These are phyloP conservation scores for Aspergillus fumigatus DNA, from an alignment of 2,329 filamentous ascomycete genomes.

Conservation along the genomic window DNA sequence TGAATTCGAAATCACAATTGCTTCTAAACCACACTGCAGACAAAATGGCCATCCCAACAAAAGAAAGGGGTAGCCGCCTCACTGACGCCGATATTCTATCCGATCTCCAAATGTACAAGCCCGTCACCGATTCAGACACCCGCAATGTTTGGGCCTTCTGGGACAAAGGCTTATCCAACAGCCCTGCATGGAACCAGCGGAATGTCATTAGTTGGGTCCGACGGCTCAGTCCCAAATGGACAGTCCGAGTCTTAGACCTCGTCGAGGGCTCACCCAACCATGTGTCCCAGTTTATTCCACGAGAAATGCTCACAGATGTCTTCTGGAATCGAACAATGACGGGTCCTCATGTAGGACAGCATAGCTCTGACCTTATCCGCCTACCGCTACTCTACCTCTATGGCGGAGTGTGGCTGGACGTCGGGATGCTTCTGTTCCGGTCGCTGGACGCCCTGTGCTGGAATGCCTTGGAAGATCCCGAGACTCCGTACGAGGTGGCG, in stretches of 20 bases:
- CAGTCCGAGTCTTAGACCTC: slow-evolving; percentile 38
- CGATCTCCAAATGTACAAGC: neutral
- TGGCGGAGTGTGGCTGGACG: slow-evolving; percentile 27
- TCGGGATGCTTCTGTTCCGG: slow-evolving; percentile 9
- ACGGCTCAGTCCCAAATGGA: slow-evolving; percentile 40
- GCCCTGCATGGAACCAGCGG: slow-evolving; percentile 35
- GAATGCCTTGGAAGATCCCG: neutral
- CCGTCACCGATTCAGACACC: neutral
- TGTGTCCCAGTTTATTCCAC: slow-evolving; percentile 10
- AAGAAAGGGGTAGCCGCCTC: neutral
- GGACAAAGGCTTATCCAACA: slow-evolving; percentile 34
- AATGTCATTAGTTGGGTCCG: slow-evolving; percentile 43
- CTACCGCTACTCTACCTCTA: slow-evolving; percentile 36
- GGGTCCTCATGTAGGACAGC: slow-evolving; percentile 9
- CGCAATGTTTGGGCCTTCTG: slow-evolving; percentile 44
- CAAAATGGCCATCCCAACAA: neutral
- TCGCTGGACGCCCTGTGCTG: neutral
- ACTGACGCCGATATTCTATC: neutral
- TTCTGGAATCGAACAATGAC: slow-evolving; percentile 11
- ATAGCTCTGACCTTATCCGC: slow-evolving; percentile 13
- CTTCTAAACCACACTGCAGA: neutral
- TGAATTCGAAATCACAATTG: neutral
- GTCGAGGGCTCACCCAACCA: slow-evolving; percentile 35
- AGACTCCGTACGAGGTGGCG: neutral
- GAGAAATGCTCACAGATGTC: slow-evolving; percentile 5